Percentiles rank a stretch among this genome's conserved stretches.
phyloP scores from a whole-genome alignment of 495 filamentous ascomycete genomes.

The Aspergillus incahuasiensis region DNA sequence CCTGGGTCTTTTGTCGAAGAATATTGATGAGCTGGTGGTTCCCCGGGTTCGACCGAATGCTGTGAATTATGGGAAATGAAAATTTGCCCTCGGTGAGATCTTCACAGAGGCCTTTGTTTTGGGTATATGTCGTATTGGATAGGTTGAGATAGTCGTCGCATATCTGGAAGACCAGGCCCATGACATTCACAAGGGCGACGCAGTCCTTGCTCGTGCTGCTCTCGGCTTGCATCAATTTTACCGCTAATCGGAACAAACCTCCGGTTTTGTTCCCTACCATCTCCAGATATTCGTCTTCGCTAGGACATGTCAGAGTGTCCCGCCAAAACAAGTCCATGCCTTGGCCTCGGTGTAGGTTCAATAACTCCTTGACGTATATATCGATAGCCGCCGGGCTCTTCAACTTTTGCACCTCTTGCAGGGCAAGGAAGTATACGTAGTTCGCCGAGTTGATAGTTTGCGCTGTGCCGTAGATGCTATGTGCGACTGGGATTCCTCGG shows the following conservation, averaged over 20 bases:
- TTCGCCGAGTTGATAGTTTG: constrained; percentile 98
- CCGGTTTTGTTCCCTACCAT: constrained; percentile 99
- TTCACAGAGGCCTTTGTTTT: constrained; percentile 93
- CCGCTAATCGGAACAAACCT: constrained; percentile 86
- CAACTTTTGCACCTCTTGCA: constrained; percentile 76
- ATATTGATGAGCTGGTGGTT: constrained; percentile 89
- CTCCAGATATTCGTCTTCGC: constrained; percentile 94
- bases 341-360: constrained; percentile 93
- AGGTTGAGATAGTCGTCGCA: constrained; percentile 96
- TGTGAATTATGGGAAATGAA: constrained; percentile 93
- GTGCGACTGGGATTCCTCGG: constrained; percentile 85
- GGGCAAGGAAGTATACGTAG: constrained; percentile 90
- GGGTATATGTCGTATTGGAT: constrained; percentile 61
- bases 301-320: constrained; percentile 87
- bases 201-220: constrained; percentile 61
- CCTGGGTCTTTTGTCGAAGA: constrained; percentile 78
- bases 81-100: constrained; percentile 98
- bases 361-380: constrained; percentile 82
- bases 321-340: constrained; percentile 98
- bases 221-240: constrained; percentile 96
- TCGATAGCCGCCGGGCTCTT: constrained; percentile 63
- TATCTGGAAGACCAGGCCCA: constrained; percentile 94
- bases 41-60: constrained; percentile 72
- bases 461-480: constrained; percentile 89
- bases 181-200: constrained; percentile 79